Base-by-base conservation (phyloP, 192 early-diverging fungal species). In the Coemansia sp. region DNA sequence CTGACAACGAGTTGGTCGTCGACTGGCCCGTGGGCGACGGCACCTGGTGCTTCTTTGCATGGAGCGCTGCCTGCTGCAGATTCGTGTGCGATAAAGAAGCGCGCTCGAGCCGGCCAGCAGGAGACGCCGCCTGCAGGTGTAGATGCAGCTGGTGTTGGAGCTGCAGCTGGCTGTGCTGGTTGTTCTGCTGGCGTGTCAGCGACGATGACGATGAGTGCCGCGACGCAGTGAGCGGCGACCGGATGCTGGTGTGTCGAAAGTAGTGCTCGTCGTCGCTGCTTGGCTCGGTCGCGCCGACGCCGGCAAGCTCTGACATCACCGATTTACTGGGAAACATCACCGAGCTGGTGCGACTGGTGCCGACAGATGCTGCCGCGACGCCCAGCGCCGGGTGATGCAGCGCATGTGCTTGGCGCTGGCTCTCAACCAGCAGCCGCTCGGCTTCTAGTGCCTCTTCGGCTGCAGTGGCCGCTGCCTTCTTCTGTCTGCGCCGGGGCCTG, bases 71-170 rank as follows among this genome's bases (percentile, higher is more conserved):
- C 14, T 77, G 65, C 60, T 83, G 81, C 33, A 83, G 65, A 58
- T 83, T 78, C 11, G 81, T 71, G 58, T 83, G 81, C 8, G 79
- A 81, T 35, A 66, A 53, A 43, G 81, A 83, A 65, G 72, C 71
- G 8, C 75, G 72, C 45, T 78, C 75, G 9, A 77, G 63, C 36
- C 45, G 20, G 12, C 59, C 37, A 8, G 11, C 14, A 5, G 45
- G 3, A 3, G 45, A 48, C 12, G 12, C 48, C 38, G 12, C 12
- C 52, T 36, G 33, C 8, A 59, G 57, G 36, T 36, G 33, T 6
- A 59, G 57, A 17, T 15, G 17, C 57, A 4, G 45, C 14, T 56
- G 54, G 4, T 8, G 22, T 4, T 56, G 32, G 20, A 22, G 15
- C 2, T 37, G 58, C 58, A 15, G 9, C 20, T 64, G 62, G 15